phyloP scores from a whole-genome alignment of 176 grass and related monocot species.

The Oryza punctata region DNA sequence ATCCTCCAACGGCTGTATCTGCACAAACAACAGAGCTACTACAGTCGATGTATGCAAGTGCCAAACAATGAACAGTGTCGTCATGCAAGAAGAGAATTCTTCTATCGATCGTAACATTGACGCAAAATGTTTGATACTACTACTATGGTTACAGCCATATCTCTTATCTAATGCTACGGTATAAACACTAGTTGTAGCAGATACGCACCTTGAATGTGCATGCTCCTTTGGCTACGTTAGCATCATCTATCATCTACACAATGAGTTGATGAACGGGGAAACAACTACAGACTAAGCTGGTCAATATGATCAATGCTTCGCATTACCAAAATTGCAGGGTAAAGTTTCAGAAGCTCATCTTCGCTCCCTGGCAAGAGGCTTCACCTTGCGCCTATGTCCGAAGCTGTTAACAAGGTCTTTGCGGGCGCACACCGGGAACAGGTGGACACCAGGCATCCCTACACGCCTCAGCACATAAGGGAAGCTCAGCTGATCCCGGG shows the following conservation, averaged over 20 bases:
- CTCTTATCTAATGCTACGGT: neutral
- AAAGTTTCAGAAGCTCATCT: constrained; percentile 45
- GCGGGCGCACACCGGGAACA: constrained; percentile 80
- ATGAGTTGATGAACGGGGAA: neutral
- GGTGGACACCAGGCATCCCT: constrained; percentile 53
- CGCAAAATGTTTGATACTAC: too few species aligned
- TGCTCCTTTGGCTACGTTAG: constrained; percentile 10
- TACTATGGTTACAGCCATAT: neutral
- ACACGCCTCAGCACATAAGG: constrained; percentile 72
- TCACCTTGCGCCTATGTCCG: constrained; percentile 76
- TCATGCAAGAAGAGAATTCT: neutral
- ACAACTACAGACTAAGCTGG: neutral
- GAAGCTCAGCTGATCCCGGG: constrained; percentile 93
- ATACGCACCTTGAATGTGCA: neutral
- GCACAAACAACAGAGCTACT: neutral
- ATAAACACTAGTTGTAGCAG: neutral
- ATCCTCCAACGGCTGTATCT: neutral
- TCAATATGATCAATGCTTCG: neutral
- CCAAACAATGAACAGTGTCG: neutral
- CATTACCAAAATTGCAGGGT: neutral
- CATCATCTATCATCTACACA: neutral
- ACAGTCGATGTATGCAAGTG: neutral
- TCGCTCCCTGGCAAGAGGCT: constrained; percentile 56
- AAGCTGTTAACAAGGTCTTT: constrained; percentile 89
- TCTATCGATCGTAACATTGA: neutral